phyloP scores from a whole-genome alignment of 1,284 basidiomycete species.

The Naganishia cerealis region DNA sequence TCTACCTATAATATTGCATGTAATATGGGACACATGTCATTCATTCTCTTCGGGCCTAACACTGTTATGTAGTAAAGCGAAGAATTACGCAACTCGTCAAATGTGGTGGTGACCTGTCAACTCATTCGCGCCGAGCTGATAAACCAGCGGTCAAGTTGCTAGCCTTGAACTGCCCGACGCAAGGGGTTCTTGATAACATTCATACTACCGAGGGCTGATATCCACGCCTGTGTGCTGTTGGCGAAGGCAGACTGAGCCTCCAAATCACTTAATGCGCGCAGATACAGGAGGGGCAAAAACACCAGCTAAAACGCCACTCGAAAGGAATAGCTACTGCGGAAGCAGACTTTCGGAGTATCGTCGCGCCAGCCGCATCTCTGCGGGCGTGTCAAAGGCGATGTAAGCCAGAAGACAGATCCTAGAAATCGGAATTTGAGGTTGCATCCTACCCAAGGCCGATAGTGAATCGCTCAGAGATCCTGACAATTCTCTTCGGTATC shows the following conservation, averaged over 20 bases:
- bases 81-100: no score
- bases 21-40: constrained; percentile 4
- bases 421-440: not conserved
- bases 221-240: no score
- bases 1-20: constrained; percentile 5
- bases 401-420: not conserved
- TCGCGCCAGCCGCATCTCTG: not conserved
- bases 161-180: no score
- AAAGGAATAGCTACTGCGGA: not conserved
- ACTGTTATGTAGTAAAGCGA: no score
- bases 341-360: not conserved
- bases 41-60: not conserved
- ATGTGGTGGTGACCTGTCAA: no score
- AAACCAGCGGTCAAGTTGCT: no score
- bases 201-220: no score
- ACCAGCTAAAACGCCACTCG: not conserved
- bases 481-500: not conserved
- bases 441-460: not conserved
- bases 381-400: not conserved
- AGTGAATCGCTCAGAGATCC: not conserved
- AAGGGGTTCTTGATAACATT: no score
- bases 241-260: no score
- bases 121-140: no score
- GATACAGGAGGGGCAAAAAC: not conserved
- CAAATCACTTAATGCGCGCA: no score